phyloP scores from a whole-genome alignment of 129 eudicot genomes.

The Glebionis coronaria region DNA sequence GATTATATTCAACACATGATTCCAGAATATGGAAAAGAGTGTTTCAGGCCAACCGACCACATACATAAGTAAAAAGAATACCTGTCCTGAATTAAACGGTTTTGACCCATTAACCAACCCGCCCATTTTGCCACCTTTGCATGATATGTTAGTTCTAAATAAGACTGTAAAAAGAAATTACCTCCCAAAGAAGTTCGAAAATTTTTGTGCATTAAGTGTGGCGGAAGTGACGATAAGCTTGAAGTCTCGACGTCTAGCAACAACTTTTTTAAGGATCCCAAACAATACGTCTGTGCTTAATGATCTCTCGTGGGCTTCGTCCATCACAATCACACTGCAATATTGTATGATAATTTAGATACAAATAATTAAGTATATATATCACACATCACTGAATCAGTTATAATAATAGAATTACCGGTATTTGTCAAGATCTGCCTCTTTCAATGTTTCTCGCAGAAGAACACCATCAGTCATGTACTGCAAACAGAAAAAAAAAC shows the following conservation, averaged over 20 bases:
- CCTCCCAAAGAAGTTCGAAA: conserved; percentile 71
- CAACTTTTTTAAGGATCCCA: conserved; percentile 69
- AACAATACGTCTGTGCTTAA: conserved; percentile 64
- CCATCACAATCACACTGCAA: conserved; percentile 66
- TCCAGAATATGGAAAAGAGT: no score
- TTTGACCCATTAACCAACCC: background rate
- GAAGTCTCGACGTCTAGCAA: conserved; percentile 68
- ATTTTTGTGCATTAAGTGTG: conserved; percentile 65
- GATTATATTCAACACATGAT: no score
- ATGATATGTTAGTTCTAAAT: background rate
- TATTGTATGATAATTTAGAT: conserved; percentile 8
- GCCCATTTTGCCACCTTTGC: background rate
- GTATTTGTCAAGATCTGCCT: conserved; percentile 69
- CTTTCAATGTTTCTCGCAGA: conserved; percentile 69
- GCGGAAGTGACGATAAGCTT: conserved; percentile 79
- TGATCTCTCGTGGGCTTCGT: conserved; percentile 79
- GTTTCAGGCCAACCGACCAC: no score
- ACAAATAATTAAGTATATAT: background rate
- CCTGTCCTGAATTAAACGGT: background rate
- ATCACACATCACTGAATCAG: background rate
- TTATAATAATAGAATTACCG: conserved; percentile 36
- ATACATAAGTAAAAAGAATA: no score
- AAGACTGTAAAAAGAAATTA: conserved; percentile 9
- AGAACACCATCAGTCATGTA: conserved; percentile 83
- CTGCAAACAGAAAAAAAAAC: conserved; percentile 30